Conservation (phyloP, 1,284 basidiomycete genomes). For the Bjerkandera adusta region DNA sequence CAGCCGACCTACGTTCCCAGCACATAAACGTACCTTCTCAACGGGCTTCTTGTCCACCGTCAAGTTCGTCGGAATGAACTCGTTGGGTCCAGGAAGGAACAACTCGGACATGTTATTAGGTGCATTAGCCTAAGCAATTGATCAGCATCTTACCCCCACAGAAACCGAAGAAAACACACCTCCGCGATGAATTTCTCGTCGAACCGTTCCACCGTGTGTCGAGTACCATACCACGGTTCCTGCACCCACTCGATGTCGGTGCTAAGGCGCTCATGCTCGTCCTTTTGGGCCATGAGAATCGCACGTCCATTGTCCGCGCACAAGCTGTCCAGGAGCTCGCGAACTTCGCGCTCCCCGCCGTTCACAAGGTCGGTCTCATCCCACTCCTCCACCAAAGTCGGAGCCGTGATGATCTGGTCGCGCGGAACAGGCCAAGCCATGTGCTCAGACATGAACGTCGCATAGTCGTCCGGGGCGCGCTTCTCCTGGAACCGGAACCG, state of each 20-base stretch:
- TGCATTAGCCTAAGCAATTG: constrained; percentile 48
- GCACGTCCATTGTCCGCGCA: constrained; percentile 66
- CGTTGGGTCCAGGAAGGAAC: constrained; percentile 81
- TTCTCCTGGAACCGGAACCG: constrained; percentile 93
- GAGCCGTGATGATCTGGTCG: constrained; percentile 76
- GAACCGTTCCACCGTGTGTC: constrained; percentile 72
- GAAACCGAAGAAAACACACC: constrained; percentile 38
- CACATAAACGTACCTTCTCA: constrained; percentile 43
- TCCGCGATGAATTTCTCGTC: constrained; percentile 61
- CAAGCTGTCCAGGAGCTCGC: constrained; percentile 65
- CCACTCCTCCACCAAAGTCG: constrained; percentile 79
- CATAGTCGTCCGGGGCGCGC: constrained; percentile 77
- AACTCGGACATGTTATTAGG: constrained; percentile 68
- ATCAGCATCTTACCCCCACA: no score
- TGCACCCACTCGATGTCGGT: constrained; percentile 57
- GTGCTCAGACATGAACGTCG: constrained; percentile 72
- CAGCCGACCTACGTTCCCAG: no score
- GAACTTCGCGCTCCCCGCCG: constrained; percentile 52
- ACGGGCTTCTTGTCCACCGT: constrained; percentile 76
- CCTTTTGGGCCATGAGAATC: constrained; percentile 74
- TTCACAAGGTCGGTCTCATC: constrained; percentile 43
- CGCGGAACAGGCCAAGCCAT: constrained; percentile 83
- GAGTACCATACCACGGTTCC: constrained; percentile 87
- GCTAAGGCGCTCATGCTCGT: constrained; percentile 56
- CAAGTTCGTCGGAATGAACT: constrained; percentile 88